phyloP scores from a whole-genome alignment of 768 basidiomycete genomes.

The Porpolomopsis calyptriformis region DNA sequence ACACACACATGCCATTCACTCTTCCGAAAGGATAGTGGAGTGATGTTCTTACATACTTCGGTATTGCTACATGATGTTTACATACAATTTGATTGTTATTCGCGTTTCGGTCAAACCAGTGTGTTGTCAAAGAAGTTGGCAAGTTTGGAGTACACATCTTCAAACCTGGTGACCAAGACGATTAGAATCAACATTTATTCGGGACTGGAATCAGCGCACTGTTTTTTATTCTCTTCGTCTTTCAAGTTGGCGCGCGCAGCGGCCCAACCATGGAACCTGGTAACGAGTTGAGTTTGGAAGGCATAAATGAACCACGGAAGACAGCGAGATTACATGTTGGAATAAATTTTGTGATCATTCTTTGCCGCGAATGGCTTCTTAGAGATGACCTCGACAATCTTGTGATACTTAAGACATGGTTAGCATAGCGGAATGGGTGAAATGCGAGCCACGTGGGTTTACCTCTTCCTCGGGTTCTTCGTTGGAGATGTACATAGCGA shows the following conservation, averaged over 20 bases:
- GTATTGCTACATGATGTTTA: no score
- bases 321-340: slow-evolving; percentile 28
- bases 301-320: not conserved
- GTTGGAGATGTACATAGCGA: slow-evolving; percentile 45
- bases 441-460: slow-evolving; percentile 9
- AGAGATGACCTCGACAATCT: slow-evolving; percentile 36
- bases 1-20: no score
- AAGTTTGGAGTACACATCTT: slow-evolving; percentile 46
- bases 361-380: slow-evolving; percentile 41
- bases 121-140: slow-evolving; percentile 37
- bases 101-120: slow-evolving; percentile 9
- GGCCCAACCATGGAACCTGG: slow-evolving; percentile 54
- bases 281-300: not conserved
- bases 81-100: not conserved
- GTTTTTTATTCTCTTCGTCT: slow-evolving; percentile 45
- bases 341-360: slow-evolving; percentile 40
- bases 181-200: not conserved
- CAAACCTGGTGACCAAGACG: slow-evolving; percentile 24
- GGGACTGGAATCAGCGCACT: slow-evolving; percentile 23
- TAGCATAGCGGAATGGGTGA: not conserved
- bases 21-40: no score
- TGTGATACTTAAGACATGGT: slow-evolving; percentile 29
- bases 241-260: slow-evolving; percentile 50
- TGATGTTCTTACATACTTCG: no score
- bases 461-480: slow-evolving; percentile 51